A percentile compares a stretch with the other conserved stretches of the same genome.
Evolutionary conservation across 192 early-diverging fungal species (phyloP).

Genomic region (Coemansia sp.): DNA sequence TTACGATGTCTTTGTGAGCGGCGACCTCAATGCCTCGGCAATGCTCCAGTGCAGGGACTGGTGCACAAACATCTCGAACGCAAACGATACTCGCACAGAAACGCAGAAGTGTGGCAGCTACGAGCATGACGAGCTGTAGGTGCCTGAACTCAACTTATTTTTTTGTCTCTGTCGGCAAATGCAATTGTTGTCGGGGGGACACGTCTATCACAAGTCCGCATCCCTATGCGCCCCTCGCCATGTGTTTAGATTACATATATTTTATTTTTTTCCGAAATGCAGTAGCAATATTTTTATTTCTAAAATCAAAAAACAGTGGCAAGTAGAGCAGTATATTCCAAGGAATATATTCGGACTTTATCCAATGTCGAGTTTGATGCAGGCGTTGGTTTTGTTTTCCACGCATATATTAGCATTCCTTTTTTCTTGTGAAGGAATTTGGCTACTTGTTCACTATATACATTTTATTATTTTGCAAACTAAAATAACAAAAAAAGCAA

Average conservation of each 20-base stretch:
- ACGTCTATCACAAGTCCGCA: not conserved
- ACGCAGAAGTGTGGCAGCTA: not conserved
- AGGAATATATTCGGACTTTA: too few relatives aligned
- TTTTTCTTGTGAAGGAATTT: not conserved
- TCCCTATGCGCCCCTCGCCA: not conserved
- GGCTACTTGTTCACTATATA: not conserved
- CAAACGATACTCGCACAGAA: not conserved
- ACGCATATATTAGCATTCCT: not conserved
- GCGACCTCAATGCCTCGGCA: not conserved
- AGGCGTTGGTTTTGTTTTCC: too few relatives aligned
- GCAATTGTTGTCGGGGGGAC: not conserved
- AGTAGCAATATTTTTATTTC: not conserved
- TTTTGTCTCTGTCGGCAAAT: not conserved
- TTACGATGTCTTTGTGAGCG: not conserved
- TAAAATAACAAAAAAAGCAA: not conserved
- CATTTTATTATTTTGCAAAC: not conserved
- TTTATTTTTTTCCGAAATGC: not conserved
- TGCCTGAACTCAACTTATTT: not conserved
- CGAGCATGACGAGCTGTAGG: not conserved
- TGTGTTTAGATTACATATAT: not conserved
- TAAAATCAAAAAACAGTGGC: not conserved
- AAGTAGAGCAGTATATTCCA: slow-evolving; percentile 1
- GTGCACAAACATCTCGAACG: slow-evolving; percentile 4
- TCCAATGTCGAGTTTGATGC: too few relatives aligned
- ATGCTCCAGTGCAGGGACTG: slow-evolving; percentile 2